These are phyloP conservation scores for Digitaria exilis DNA, from an alignment of 202 grass and related monocot genomes.

Conservation along the genomic window DNA sequence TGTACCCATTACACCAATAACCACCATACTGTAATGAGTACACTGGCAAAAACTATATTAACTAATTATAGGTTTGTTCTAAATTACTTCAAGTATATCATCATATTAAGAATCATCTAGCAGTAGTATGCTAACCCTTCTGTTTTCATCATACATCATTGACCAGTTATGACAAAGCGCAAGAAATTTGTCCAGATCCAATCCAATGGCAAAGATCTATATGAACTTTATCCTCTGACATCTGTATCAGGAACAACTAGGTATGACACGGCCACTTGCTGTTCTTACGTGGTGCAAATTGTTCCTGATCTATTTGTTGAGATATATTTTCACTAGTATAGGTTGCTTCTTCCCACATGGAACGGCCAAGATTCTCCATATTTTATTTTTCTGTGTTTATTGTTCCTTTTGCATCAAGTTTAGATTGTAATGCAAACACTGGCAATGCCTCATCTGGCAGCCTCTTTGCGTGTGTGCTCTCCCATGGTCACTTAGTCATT, in stretches of 20 bases:
- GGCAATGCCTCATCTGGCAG: not conserved
- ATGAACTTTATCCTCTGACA: not conserved
- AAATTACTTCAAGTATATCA: not conserved
- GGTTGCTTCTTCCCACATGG: not conserved
- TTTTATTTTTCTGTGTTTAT: not conserved
- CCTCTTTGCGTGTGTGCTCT: not conserved
- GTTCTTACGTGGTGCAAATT: slow-evolving; percentile 17
- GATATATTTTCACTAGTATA: not conserved
- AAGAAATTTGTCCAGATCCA: slow-evolving; percentile 7
- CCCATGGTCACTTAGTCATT: not conserved
- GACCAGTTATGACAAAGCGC: not conserved
- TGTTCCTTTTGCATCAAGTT: not conserved
- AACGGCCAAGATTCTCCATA: not conserved
- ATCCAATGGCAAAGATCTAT: not conserved
- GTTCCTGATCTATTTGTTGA: slow-evolving; percentile 2
- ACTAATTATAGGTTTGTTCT: not conserved
- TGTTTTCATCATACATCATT: not conserved
- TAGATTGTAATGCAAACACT: not conserved
- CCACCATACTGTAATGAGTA: not conserved
- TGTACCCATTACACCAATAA: too few species aligned
- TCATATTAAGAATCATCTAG: not conserved
- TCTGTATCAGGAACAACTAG: not conserved
- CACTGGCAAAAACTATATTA: not conserved
- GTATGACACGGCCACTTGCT: not conserved
- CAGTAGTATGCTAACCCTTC: not conserved